A percentile compares a stretch with the other conserved stretches of the same genome.
These are phyloP conservation scores for Fraxinus paxiana DNA, from an alignment of 305 asterid species.

Conservation along the genomic window DNA sequence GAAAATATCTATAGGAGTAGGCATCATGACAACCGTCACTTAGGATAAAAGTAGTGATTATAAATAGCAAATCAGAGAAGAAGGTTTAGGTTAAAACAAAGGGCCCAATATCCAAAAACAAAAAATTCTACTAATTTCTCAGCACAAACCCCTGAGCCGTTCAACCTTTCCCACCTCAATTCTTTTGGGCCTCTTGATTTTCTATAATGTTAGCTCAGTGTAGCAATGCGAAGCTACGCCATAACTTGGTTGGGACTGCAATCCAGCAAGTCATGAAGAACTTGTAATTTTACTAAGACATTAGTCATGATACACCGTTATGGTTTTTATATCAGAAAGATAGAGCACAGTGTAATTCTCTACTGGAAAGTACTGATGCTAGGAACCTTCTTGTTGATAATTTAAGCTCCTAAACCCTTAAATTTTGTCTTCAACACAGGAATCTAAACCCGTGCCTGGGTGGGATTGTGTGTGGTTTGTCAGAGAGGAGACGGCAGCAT, in stretches of 20 bases:
- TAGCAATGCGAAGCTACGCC: not conserved
- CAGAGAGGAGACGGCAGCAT: not conserved
- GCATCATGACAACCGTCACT: not conserved
- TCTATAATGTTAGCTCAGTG: not conserved
- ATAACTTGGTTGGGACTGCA: not conserved
- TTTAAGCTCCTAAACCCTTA: not conserved
- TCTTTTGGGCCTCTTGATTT: not conserved
- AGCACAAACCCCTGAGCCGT: not conserved
- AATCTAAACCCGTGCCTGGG: not conserved
- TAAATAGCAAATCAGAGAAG: not conserved
- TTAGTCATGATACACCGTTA: not conserved
- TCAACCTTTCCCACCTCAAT: not conserved
- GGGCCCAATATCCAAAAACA: not conserved
- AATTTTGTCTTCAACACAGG: not conserved
- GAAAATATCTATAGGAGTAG: not conserved
- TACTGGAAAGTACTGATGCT: not conserved
- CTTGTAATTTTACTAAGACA: not conserved
- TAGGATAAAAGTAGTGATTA: not conserved
- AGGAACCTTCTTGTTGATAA: not conserved
- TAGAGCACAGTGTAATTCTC: not conserved
- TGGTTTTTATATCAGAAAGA: not conserved
- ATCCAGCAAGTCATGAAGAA: not conserved
- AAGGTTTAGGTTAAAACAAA: not conserved
- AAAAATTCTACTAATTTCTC: not conserved
- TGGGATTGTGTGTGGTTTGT: not conserved